A percentile compares a stretch with the other conserved stretches of the same genome.
Evolutionary conservation across 257 asterid species (phyloP).

Genomic region (Scutellaria baicalensis): DNA sequence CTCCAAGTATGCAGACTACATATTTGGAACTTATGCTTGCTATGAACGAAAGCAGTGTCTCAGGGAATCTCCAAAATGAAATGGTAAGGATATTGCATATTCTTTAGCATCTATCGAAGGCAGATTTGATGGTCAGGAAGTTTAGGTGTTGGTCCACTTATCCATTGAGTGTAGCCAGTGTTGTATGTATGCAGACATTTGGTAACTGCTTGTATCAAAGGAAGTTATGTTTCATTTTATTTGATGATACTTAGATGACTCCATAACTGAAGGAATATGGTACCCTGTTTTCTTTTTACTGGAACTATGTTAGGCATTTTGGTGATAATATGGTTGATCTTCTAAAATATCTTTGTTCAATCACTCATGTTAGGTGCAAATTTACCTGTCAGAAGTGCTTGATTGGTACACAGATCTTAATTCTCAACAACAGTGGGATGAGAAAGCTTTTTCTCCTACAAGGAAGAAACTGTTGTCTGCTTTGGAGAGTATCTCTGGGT

Average conservation of each 20-base stretch:
- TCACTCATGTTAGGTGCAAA: slow-evolving; percentile 67
- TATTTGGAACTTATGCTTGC: slow-evolving; percentile 93
- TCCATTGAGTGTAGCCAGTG: neutral
- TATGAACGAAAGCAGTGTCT: slow-evolving; percentile 75
- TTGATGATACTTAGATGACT: neutral
- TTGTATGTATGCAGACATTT: neutral
- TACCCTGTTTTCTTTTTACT: neutral
- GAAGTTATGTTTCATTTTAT: neutral
- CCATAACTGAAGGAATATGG: slow-evolving; percentile 2
- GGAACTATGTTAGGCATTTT: neutral
- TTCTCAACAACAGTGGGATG: slow-evolving; percentile 88
- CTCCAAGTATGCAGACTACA: slow-evolving; percentile 88
- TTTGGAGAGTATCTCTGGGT: slow-evolving; percentile 79
- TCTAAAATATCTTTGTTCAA: slow-evolving; percentile 4
- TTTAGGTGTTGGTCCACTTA: neutral
- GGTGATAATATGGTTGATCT: neutral
- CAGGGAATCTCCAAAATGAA: slow-evolving; percentile 96
- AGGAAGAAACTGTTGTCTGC: slow-evolving; percentile 92
- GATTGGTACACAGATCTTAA: slow-evolving; percentile 72
- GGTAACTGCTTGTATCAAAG: neutral
- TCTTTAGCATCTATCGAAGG: slow-evolving; percentile 13
- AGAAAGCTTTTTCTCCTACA: slow-evolving; percentile 64
- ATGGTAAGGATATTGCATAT: slow-evolving; percentile 53
- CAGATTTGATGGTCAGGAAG: neutral
- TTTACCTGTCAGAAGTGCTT: slow-evolving; percentile 90